phyloP scores from a whole-genome alignment of 2,329 filamentous ascomycete genomes.

The Botrytis aclada region DNA sequence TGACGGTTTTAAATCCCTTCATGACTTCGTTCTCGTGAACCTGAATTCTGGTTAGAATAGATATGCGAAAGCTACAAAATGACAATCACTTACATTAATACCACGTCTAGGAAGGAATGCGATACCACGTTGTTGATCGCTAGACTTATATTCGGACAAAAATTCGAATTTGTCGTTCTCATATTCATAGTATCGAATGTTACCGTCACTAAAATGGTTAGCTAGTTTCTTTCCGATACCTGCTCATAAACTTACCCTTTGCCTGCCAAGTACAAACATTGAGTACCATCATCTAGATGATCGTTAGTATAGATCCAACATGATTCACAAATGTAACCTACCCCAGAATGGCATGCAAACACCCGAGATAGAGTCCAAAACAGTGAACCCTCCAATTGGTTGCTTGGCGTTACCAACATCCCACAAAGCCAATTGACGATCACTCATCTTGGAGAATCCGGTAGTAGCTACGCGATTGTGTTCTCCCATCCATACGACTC shows the following conservation, averaged over 20 bases:
- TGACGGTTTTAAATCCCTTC: conserved; percentile 95
- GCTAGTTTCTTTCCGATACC: conserved; percentile 1
- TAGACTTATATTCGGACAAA: conserved; percentile 95
- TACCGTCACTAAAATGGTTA: conserved; percentile 70
- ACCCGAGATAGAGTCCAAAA: conserved; percentile 91
- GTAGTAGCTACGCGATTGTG: conserved; percentile 95
- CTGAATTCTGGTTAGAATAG: conserved; percentile 41
- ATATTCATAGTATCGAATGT: conserved; percentile 98
- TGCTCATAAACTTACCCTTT: conserved; percentile 68
- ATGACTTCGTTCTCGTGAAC: conserved; percentile 95
- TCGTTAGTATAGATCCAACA: conserved; percentile 31
- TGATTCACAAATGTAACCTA: conserved; percentile 38
- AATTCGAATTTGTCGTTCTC: conserved; percentile 99
- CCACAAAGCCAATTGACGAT: conserved; percentile 93
- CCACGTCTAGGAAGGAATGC: conserved; percentile 94
- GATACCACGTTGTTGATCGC: conserved; percentile 88
- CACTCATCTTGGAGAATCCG: conserved; percentile 97
- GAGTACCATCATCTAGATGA: conserved; percentile 74
- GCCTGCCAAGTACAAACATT: conserved; percentile 92
- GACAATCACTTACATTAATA: conserved; percentile 64
- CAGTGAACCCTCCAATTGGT: conserved; percentile 85
- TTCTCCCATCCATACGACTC: conserved; percentile 95
- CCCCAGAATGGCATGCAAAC: conserved; percentile 99
- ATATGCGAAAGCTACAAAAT: background rate
- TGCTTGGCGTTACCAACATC: conserved; percentile 76